phyloP scores from a whole-genome alignment of 768 basidiomycete species.

The Auricularia sp. region DNA sequence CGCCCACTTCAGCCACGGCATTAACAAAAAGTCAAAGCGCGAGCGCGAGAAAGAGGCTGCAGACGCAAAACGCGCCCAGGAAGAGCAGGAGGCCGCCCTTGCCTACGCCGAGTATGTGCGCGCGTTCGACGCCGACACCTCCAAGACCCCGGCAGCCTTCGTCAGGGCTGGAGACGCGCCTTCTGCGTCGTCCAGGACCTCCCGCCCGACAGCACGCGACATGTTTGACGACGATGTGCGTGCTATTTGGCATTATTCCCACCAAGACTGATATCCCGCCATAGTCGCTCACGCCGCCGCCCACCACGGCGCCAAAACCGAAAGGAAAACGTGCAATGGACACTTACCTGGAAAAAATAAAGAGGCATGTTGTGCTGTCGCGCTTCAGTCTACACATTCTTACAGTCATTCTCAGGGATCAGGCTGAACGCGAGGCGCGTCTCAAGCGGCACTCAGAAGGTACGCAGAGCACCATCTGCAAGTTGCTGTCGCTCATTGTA shows the following conservation, averaged over 20 bases:
- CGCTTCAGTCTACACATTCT: conserved; percentile 2
- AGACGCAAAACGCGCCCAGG: conserved; percentile 77
- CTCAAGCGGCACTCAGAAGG: conserved; percentile 45
- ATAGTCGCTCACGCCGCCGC: conserved; percentile 49
- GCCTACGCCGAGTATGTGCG: conserved; percentile 80
- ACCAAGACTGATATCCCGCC: conserved; percentile 14
- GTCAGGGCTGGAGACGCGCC: conserved; percentile 16
- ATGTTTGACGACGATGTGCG: conserved; percentile 18
- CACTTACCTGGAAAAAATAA: conserved; percentile 90
- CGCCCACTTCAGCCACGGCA: conserved; percentile 68
- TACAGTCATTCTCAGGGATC: conserved; percentile 51
- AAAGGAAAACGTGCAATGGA: conserved; percentile 98
- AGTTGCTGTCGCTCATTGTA: conserved; percentile 9
- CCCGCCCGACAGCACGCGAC: neutral
- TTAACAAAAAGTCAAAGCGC: conserved; percentile 57
- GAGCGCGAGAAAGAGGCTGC: conserved; percentile 92
- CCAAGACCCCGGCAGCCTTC: conserved; percentile 11
- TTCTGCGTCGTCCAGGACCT: conserved; percentile 14
- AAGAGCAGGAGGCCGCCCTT: conserved; percentile 67
- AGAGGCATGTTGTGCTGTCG: conserved; percentile 40
- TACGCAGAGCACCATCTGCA: conserved; percentile 21
- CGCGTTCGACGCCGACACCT: conserved; percentile 62
- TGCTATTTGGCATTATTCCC: neutral
- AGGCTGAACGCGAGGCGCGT: conserved; percentile 81
- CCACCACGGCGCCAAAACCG: conserved; percentile 43